Base-by-base conservation (phyloP, 2,329 filamentous ascomycete species). In the Bisporella sp. region DNA sequence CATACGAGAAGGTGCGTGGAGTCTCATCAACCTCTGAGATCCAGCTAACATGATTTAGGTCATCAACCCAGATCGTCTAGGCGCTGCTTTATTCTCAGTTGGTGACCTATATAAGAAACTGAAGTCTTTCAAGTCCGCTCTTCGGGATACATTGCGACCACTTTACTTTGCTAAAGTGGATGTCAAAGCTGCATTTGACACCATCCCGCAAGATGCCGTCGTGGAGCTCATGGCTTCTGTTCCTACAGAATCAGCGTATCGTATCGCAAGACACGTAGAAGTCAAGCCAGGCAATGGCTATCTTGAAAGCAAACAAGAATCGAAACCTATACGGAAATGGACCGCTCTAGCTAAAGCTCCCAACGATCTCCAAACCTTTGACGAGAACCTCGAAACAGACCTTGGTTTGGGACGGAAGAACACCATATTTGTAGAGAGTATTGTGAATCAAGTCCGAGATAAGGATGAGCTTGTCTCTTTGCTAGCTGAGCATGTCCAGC, bases 141-240 rank as follows among this genome's bases (percentile, higher is more conserved):
- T 86, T 8, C 67, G 68, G 0, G 51, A 67, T 1, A 55, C 57
- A 0, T 59, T 68, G 0, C 60, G 64, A 6, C 73, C 68, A 4
- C 69, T 96, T 1, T 97, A 87, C 68, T 95, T 97, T 68, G 91
- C 84, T 53, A 99, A 99, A 65, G 74, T 95, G 9, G 93, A 99
- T 63, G 91, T 99, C 21, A 81, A 88, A 64, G 82, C 89, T 2
- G 95, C 92, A 59, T 99, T 96, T 65, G 93, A 99, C 67, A 96
- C 87, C 0, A 96, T 99, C 42, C 93, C 93, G 0, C 93, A 97
- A 65, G 69, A 77, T 30, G 79, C 81, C 1, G 73, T 97, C 13
- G 63, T 96, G 33, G 65, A 73, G 29, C 72, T 97, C 30, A 77
- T 95, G 55, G 67, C 56, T 51, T 82, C 63, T 47, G 81, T 78